Percentiles rank a stretch among this genome's conserved stretches.
These are phyloP conservation scores for Marasmius tenuissimus DNA, from an alignment of 1,284 basidiomycete genomes.

Conservation along the genomic window DNA sequence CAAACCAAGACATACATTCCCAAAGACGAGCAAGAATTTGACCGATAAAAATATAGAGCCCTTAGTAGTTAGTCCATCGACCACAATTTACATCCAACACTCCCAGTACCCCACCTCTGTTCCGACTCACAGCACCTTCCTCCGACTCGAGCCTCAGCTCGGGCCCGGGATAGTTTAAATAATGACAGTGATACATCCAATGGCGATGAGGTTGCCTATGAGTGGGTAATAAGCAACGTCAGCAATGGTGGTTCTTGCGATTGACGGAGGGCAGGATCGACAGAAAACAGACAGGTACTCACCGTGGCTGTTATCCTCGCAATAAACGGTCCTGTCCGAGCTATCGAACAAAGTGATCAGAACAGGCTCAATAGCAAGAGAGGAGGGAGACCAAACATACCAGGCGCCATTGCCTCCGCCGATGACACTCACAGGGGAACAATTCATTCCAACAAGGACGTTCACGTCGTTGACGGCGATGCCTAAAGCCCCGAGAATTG, in stretches of 20 bases:
- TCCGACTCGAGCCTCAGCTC: too few relatives aligned
- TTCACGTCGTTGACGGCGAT: constrained; percentile 9
- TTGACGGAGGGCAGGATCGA: too few relatives aligned
- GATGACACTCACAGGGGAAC: constrained; percentile 6
- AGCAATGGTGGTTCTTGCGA: neutral
- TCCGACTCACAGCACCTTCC: too few relatives aligned
- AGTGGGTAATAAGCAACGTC: too few relatives aligned
- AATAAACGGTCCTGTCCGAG: constrained; percentile 4
- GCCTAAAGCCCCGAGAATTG: constrained; percentile 6
- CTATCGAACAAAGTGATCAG: neutral
- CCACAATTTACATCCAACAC: too few relatives aligned
- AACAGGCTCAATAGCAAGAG: neutral
- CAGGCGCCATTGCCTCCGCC: constrained; percentile 2
- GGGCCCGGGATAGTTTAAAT: neutral
- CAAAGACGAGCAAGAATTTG: too few relatives aligned
- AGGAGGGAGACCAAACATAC: neutral
- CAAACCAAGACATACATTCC: too few relatives aligned
- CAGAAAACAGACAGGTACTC: neutral
- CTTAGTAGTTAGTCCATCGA: too few relatives aligned
- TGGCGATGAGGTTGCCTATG: neutral
- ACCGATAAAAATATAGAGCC: too few relatives aligned
- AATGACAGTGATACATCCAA: neutral
- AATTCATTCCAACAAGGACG: constrained; percentile 6
- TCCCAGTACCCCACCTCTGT: too few relatives aligned
- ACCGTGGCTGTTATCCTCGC: constrained; percentile 7